Evolutionary conservation across 2,329 filamentous ascomycete species (phyloP), one percentile per base, ranked within the genome.

Genomic region (Botrytis medusae): DNA sequence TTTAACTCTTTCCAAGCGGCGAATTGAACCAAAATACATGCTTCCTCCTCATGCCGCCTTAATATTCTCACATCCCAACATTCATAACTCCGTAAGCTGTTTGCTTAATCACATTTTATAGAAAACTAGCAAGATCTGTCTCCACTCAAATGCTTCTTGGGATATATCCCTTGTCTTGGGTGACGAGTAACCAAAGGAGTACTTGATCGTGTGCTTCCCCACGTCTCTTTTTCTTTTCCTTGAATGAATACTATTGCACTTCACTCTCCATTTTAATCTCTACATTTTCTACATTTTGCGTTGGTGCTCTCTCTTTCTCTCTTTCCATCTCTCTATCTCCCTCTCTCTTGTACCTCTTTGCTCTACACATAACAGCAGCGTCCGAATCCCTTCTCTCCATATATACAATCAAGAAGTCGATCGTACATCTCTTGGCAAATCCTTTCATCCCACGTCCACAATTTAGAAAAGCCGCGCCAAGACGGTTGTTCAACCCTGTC

Each of bases 201-300:
- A 68, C 61, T 72, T 72, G 70, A 72, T 72, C 70, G 70, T 72
- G 70, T 72, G 70, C 37, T 54, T 67, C 61, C 37, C 61, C 62
- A 40, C 46, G 22, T 72, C 18, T 4, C 42, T 59, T 37, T 42
- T 29, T n/a, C 25, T 67, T 44, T 42, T 25, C 18, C 22, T 37
- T 71, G n/a, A n/a, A 29, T 65, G 14, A 29, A 57, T 8, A 32
- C 14, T 9, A 18, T 29, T 54, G 40, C 7, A 57, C n/a, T n/a
- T 40, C 44, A 70, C 34, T 64, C n/a, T 42, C 42, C 18, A 34
- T 44, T 61, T 46, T 25, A 40, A 60, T 32, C 32, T 57, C 32
- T 18, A n/a, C 54, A 20, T 57, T n/a, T 22, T 25, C 22, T n/a
- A 5, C 29, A 25, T 42, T 8, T 54, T 54, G 10, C 51, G 40